Evolutionary conservation across 805 yeast genomes (phyloP), one percentile per base, ranked within the genome.

Genomic region (Zygosaccharomyces rouxii): DNA sequence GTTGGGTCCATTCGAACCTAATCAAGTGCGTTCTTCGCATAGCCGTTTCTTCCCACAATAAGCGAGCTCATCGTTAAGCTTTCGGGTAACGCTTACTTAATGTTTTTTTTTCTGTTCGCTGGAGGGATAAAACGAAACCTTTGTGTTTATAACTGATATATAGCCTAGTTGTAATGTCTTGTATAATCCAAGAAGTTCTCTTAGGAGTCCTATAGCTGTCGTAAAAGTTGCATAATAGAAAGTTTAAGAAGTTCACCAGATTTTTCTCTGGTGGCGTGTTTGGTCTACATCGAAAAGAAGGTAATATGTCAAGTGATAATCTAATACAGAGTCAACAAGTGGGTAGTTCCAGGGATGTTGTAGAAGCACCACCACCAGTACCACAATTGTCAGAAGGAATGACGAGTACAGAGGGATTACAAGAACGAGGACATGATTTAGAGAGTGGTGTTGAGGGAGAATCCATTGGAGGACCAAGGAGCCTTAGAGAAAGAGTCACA

Each of bases 401-500:
- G 18, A 35, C 18, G 29, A 21, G 13, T 28, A 7, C 35, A 7
- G 35, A 41, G 6, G 44, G 14, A 21, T 26, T 42, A 29, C 33
- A 33, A 38, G 28, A 18, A 39, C 37, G 10, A 14, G 19, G 21
- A 39, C 21, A 26, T 18, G 47, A 35, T 38, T 26, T 38, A 42
- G 26, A 21, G 19, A 25, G 25, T 30, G 31, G 35, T 14, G 43
- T 41, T 10, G 30, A 14, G 11, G 39, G 40, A 16, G 44, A 47
- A 21, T 41, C 40, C 31, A 19, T 28, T n/a, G 50, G 44, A 5
- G 42, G 44, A 13, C 46, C 57, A n/a, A 16, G 44, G 10, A 47
- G 47, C 4, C 38, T 60, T n/a, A 53, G 62, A 40, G 55, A 51
- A 14, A 49, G 52, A 18, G 56, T 59, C 13, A 42, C 54, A 7